Percentiles rank a stretch among this genome's conserved stretches.
Evolutionary conservation across 495 filamentous ascomycete species (phyloP).

Genomic region (Penicillium manginii): DNA sequence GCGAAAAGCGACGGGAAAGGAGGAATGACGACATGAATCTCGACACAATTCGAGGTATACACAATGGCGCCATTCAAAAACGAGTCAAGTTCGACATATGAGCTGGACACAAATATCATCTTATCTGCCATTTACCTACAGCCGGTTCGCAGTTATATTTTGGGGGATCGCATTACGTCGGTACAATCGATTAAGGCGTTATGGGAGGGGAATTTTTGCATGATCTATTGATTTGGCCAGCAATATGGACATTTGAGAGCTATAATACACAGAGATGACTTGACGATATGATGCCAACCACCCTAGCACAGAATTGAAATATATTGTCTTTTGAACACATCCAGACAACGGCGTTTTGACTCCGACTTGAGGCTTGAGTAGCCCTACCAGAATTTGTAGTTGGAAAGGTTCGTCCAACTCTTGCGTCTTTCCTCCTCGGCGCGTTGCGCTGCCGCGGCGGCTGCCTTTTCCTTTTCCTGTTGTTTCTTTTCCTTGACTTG

Average conservation of each 20-base stretch:
- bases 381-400: slow-evolving; percentile 55
- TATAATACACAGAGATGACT: slow-evolving; percentile 38
- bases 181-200: background rate
- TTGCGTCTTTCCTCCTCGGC: slow-evolving; percentile 54
- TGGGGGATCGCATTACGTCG: background rate
- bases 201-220: slow-evolving; percentile 7
- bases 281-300: slow-evolving; percentile 29
- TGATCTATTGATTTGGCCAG: slow-evolving; percentile 12
- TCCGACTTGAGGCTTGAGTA: slow-evolving; percentile 32
- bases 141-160: background rate
- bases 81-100: slow-evolving; percentile 49
- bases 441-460: slow-evolving; percentile 45
- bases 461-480: slow-evolving; percentile 63
- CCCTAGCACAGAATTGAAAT: slow-evolving; percentile 27
- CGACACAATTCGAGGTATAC: slow-evolving; percentile 37
- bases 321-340: slow-evolving; percentile 35
- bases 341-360: slow-evolving; percentile 41
- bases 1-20: slow-evolving; percentile 70
- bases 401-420: slow-evolving; percentile 54
- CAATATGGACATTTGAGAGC: slow-evolving; percentile 21
- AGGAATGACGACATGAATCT: slow-evolving; percentile 49
- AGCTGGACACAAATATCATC: slow-evolving; percentile 2
- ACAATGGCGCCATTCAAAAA: slow-evolving; percentile 44
- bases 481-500: slow-evolving; percentile 69
- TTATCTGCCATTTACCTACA: background rate